Conservation (phyloP, 805 yeast species). For the Millerago galiae region DNA sequence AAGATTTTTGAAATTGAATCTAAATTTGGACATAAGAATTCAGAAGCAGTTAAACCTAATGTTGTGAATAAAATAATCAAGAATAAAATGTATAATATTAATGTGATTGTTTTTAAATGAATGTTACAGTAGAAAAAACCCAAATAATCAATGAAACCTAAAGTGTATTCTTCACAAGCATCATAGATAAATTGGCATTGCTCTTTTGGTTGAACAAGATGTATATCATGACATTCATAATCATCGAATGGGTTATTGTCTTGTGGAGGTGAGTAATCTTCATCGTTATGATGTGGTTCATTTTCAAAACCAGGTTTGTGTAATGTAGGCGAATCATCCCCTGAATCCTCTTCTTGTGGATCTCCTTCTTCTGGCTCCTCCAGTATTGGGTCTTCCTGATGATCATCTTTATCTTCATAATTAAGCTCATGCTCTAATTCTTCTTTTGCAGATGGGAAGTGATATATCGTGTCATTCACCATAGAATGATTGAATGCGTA, state of each 20-base stretch:
- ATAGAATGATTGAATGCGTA: too few relatives aligned
- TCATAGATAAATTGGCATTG: constrained; percentile 18
- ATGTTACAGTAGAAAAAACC: constrained; percentile 17
- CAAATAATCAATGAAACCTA: constrained; percentile 22
- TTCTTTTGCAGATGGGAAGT: too few relatives aligned
- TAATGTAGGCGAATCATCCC: too few relatives aligned
- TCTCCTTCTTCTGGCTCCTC: background rate
- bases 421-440: too few relatives aligned
- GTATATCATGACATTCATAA: constrained; percentile 17
- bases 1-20: constrained; percentile 59
- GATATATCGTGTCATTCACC: too few relatives aligned
- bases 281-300: background rate
- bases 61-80: constrained; percentile 47
- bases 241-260: background rate
- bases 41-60: constrained; percentile 79
- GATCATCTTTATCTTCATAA: too few relatives aligned
- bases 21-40: constrained; percentile 75
- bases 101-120: constrained; percentile 3
- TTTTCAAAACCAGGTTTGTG: background rate
- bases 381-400: too few relatives aligned
- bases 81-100: constrained; percentile 1
- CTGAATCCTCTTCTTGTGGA: background rate
- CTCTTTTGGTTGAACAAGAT: constrained; percentile 7
- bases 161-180: constrained; percentile 20
- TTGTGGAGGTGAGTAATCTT: background rate